Base-by-base conservation (phyloP, 305 asterid genomes). In the Petunia hybrid region DNA sequence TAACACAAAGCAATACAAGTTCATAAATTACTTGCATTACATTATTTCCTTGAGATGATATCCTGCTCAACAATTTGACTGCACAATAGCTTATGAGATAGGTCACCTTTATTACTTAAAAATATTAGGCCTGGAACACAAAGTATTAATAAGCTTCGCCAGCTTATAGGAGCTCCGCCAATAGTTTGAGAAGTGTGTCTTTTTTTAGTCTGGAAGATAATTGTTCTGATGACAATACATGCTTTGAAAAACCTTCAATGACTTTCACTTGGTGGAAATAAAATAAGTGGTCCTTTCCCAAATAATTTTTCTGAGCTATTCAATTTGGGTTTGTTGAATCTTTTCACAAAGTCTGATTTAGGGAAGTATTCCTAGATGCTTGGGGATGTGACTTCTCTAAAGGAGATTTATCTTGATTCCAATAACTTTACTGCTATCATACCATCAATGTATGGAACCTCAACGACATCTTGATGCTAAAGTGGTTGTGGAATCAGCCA, bases 91-190 rank as follows among this genome's bases (percentile, higher is more conserved):
- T 2, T 16, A 39, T 2, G 88, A 71, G 55, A 83, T 73, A 22
- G 85, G 86, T 57, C 77, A 67, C 40, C 83, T 81, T 82, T 61
- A 35, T 56, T 61, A 57, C 46, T 35, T 77, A 63, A 56, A 80
- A 43, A 0, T 16, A 10, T 36, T 80, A 5, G 53, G 22, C 40
- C 5, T 83, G 36, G 41, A 83, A 81, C 55, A 39, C 10, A 85
- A 51, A 8, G 3, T 3, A 51, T 51, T 85, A 10, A 2, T 7
- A 9, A 82, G 86, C 22, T 60, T 66, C 83, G 46, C 45, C 53
- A 57, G 86, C 83, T 74, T 77, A 75, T 8, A 65, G 41, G 35
- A 16, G 77, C 48, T 4, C 55, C 8, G 48, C 80, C 82, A 7
- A 70, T 63, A 60, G 83, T 79, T 43, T 67, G 38, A 67, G 36